Conservation (phyloP, 192 early-diverging fungal genomes). For the Backusella westeae region DNA sequence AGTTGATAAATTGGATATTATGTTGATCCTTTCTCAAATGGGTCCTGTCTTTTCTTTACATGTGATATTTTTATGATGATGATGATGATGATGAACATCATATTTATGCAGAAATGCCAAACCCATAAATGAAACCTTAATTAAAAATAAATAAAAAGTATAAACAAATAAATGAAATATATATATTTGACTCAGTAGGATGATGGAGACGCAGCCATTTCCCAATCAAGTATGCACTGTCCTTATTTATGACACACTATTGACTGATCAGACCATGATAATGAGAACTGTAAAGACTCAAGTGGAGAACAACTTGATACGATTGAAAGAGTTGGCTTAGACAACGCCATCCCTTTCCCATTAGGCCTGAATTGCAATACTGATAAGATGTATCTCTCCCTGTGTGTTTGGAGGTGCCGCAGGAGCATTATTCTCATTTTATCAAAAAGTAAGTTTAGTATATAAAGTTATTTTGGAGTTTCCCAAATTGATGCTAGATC, state of each 20-base stretch:
- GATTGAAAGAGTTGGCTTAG: constrained; percentile 12
- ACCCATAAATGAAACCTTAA: not conserved
- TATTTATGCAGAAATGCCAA: no score
- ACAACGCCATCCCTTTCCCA: constrained; percentile 25
- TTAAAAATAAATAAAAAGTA: not conserved
- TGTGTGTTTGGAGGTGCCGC: constrained; percentile 14
- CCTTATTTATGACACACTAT: not conserved
- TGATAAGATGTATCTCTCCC: not conserved
- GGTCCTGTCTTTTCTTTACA: not conserved
- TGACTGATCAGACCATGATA: not conserved
- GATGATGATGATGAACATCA: not conserved
- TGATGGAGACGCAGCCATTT: not conserved
- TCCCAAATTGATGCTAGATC: constrained; percentile 11
- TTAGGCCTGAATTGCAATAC: not conserved
- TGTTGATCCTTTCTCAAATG: not conserved
- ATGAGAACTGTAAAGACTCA: not conserved
- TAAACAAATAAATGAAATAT: not conserved
- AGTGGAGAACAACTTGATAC: not conserved
- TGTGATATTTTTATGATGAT: not conserved
- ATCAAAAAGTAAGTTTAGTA: constrained; percentile 18
- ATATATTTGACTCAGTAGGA: not conserved
- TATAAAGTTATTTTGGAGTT: not conserved
- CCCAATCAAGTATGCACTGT: not conserved
- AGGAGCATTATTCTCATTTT: constrained; percentile 9
- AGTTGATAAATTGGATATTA: not conserved